A percentile compares a stretch with the other conserved stretches of the same genome.
Conservation (phyloP, 2,329 filamentous ascomycete species). For the Fusarium hainanense region DNA sequence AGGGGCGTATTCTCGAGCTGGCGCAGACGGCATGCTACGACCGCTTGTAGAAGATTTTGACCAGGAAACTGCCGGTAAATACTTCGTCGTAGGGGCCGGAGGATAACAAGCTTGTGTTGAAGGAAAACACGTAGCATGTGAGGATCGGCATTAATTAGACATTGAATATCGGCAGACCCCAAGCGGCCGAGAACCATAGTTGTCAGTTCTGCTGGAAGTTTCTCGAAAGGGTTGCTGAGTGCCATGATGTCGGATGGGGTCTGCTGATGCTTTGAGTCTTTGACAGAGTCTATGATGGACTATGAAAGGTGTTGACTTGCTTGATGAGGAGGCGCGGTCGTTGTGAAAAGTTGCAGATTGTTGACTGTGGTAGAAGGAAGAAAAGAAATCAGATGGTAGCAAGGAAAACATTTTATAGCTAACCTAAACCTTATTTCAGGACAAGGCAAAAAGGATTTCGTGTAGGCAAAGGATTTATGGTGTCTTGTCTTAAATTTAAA, state of each 20-base stretch:
- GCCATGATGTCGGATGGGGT: background rate
- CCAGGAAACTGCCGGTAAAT: background rate
- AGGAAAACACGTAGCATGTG: background rate
- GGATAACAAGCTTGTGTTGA: background rate
- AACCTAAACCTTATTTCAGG: too few species aligned
- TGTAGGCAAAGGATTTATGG: too few species aligned
- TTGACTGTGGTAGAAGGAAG: too few species aligned
- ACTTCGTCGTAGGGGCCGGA: background rate
- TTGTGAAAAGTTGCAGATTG: too few species aligned
- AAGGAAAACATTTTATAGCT: too few species aligned
- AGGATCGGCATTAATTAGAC: background rate
- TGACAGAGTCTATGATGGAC: accelerated
- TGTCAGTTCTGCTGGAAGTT: background rate
- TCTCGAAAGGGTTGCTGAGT: background rate
- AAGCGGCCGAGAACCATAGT: background rate
- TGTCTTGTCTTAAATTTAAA: too few species aligned
- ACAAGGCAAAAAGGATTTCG: too few species aligned
- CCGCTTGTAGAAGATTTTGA: background rate
- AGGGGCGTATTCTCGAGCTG: background rate
- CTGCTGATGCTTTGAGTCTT: too few species aligned
- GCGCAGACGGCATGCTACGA: background rate
- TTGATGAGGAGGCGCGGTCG: too few species aligned
- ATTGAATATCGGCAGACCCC: background rate
- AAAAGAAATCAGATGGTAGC: too few species aligned
- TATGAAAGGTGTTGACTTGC: accelerated